These are phyloP conservation scores for Panellus pusillus DNA, from an alignment of 768 basidiomycete species.

Conservation along the genomic window DNA sequence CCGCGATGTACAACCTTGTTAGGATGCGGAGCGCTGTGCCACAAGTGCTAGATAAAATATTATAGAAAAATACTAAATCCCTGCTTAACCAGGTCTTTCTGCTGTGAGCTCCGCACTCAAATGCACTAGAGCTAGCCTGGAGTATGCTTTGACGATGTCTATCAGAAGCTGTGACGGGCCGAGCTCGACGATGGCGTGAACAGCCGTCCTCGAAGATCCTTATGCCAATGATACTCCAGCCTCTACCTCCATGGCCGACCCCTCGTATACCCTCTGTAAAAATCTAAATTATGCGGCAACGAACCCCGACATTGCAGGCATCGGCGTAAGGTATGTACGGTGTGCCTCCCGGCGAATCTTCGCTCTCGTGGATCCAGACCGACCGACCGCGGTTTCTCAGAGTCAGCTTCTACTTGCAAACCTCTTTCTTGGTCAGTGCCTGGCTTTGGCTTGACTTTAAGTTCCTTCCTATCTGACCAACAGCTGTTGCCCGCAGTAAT, in stretches of 20 bases:
- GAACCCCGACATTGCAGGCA: conserved; percentile 19
- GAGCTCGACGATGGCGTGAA: no score
- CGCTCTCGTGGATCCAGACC: neutral
- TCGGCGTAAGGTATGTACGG: conserved; percentile 20
- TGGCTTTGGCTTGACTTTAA: neutral
- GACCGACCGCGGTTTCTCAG: neutral
- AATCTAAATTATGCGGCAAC: conserved; percentile 5
- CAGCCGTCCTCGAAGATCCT: no score
- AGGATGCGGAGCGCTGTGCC: conserved; percentile 59
- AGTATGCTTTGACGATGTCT: no score
- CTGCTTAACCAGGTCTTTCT: neutral
- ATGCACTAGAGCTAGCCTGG: no score
- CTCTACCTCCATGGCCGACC: neutral
- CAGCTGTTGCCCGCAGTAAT: conserved; percentile 34
- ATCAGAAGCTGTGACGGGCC: no score
- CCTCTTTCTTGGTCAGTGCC: conserved; percentile 26
- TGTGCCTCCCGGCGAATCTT: neutral
- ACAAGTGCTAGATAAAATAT: conserved; percentile 41
- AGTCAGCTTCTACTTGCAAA: conserved; percentile 31
- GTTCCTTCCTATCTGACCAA: conserved; percentile 32
- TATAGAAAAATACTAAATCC: conserved; percentile 20
- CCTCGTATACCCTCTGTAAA: neutral
- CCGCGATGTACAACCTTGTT: conserved; percentile 56
- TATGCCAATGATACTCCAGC: neutral
- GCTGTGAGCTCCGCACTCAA: no score